Conservation (phyloP, 371 early-diverging fungal genomes). For the Mucor saturninus region DNA sequence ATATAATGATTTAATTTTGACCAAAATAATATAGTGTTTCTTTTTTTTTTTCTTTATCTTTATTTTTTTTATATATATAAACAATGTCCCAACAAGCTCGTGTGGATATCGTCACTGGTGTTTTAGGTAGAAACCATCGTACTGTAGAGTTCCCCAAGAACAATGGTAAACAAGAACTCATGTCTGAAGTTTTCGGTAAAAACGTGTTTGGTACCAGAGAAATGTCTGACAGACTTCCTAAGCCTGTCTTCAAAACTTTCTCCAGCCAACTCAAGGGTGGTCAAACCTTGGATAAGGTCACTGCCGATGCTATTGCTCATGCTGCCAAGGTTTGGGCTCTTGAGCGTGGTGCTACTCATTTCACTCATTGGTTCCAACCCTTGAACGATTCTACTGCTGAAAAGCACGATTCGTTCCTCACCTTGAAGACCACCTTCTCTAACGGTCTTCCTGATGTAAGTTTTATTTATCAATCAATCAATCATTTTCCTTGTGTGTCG, state of each 20-base stretch:
- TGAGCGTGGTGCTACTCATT: conserved; percentile 95
- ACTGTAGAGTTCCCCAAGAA: conserved; percentile 73
- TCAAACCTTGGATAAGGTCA: conserved; percentile 84
- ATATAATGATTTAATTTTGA: no score
- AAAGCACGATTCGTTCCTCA: conserved; percentile 98
- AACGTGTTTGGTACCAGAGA: conserved; percentile 90
- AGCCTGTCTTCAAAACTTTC: conserved; percentile 92
- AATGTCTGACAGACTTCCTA: conserved; percentile 88
- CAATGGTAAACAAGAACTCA: conserved; percentile 67
- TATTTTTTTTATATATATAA: conserved; percentile 6
- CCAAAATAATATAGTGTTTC: no score
- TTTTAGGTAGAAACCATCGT: conserved; percentile 57
- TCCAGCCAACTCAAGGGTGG: conserved; percentile 88
- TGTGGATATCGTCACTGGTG: conserved; percentile 50
- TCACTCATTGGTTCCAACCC: conserved; percentile 99
- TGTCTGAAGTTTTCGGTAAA: conserved; percentile 88
- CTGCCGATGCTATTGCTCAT: conserved; percentile 97
- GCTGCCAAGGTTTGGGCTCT: conserved; percentile 97
- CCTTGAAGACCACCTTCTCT: conserved; percentile 74
- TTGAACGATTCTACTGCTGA: conserved; percentile 97
- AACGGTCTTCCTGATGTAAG: conserved; percentile 61
- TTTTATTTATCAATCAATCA: not conserved
- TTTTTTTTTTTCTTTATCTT: conserved; percentile 6
- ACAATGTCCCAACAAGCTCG: conserved; percentile 54
- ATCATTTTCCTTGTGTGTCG: no score